Conservation (phyloP, 192 early-diverging fungal species). For the Rhizophagus prolifer region DNA sequence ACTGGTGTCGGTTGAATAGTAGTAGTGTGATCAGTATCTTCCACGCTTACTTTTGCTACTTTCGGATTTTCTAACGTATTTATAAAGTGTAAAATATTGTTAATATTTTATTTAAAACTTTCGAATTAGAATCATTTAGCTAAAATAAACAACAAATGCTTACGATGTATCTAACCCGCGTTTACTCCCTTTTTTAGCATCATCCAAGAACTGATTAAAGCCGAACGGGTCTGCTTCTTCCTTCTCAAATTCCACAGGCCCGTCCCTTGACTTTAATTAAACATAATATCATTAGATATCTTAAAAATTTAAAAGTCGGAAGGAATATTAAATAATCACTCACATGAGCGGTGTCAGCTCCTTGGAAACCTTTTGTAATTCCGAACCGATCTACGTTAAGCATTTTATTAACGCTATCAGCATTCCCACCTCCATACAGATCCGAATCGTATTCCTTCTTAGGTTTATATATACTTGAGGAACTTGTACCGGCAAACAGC, state of each 20-base stretch:
- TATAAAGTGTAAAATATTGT: too few relatives aligned
- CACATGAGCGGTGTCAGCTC: slow-evolving; percentile 56
- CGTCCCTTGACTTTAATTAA: slow-evolving; percentile 45
- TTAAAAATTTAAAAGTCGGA: background rate
- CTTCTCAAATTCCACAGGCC: slow-evolving; percentile 95
- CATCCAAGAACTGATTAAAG: slow-evolving; percentile 79
- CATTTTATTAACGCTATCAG: slow-evolving; percentile 68
- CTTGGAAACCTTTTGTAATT: slow-evolving; percentile 65
- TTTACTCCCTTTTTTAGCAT: slow-evolving; percentile 61
- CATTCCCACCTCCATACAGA: slow-evolving; percentile 59
- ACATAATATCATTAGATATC: background rate
- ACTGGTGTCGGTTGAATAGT: too few relatives aligned
- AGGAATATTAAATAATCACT: background rate
- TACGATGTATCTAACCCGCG: slow-evolving; percentile 37
- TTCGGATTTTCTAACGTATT: background rate
- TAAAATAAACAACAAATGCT: background rate
- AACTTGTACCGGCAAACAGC: slow-evolving; percentile 70
- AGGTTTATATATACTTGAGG: slow-evolving; percentile 79
- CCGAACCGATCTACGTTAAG: slow-evolving; percentile 70
- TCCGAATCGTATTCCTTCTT: slow-evolving; percentile 55
- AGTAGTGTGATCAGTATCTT: background rate
- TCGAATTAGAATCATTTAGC: background rate
- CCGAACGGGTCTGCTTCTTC: slow-evolving; percentile 88
- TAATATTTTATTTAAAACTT: background rate
- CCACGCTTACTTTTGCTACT: slow-evolving; percentile 12